Conservation (phyloP, 495 filamentous ascomycete genomes). For the Cercophora samala region DNA sequence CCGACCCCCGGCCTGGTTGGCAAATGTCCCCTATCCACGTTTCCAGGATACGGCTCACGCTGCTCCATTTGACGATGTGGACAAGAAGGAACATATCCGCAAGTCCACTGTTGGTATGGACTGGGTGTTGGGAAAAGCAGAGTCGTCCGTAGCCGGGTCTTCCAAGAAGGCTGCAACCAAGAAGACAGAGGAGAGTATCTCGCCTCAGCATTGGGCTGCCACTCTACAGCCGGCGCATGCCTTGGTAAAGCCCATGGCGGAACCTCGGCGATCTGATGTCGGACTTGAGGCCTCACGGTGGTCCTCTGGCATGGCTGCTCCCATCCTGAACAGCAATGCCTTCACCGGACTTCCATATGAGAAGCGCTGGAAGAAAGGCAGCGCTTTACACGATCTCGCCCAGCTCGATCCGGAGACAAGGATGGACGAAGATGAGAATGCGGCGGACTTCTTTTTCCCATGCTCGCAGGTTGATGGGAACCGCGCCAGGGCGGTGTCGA, state of each 20-base stretch:
- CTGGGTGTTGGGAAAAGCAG: slow-evolving; percentile 15
- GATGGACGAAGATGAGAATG: slow-evolving; percentile 7
- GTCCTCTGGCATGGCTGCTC: slow-evolving; percentile 1
- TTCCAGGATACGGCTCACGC: neutral
- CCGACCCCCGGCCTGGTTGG: slow-evolving; percentile 1
- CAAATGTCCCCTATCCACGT: neutral
- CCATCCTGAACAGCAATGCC: slow-evolving; percentile 8
- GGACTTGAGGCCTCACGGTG: slow-evolving; percentile 18
- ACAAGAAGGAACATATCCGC: neutral
- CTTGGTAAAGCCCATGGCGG: neutral
- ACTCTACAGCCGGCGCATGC: neutral
- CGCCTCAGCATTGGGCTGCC: neutral
- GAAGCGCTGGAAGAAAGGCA: slow-evolving; percentile 15
- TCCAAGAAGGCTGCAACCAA: too few relatives aligned
- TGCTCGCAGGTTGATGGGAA: neutral
- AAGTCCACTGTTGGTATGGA: slow-evolving; percentile 15
- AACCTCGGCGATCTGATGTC: neutral
- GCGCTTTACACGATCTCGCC: slow-evolving; percentile 12
- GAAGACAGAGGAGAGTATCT: neutral
- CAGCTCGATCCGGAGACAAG: slow-evolving; percentile 11
- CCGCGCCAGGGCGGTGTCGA: neutral
- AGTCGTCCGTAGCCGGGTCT: neutral
- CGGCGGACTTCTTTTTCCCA: slow-evolving; percentile 16
- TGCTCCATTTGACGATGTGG: neutral
- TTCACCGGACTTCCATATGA: slow-evolving; percentile 20